Evolutionary conservation across 352 stramenopile species (phyloP).

Genomic region (Pythium folliculosum): DNA sequence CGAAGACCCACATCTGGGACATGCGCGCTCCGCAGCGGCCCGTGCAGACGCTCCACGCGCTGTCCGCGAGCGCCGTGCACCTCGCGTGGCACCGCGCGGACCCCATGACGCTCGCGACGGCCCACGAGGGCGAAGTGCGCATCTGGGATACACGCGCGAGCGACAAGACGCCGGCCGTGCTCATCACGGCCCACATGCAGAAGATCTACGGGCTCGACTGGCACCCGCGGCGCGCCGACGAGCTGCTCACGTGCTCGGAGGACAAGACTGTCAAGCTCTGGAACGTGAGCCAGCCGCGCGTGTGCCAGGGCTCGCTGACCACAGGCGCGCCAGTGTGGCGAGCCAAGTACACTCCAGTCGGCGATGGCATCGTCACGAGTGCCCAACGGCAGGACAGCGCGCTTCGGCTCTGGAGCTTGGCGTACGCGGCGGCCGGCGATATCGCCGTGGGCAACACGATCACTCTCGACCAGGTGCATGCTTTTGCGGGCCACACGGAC

Average conservation of each 20-base stretch:
- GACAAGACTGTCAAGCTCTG: constrained; percentile 88
- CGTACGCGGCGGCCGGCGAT: constrained; percentile 24
- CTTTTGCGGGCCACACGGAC: constrained; percentile 64
- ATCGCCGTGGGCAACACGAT: constrained; percentile 10
- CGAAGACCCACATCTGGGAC: constrained; percentile 84
- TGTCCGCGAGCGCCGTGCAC: constrained; percentile 67
- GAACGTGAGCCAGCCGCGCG: constrained; percentile 63
- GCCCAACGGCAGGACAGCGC: constrained; percentile 63
- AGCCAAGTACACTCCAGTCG: constrained; percentile 79
- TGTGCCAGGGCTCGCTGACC: constrained; percentile 61
- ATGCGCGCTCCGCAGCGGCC: constrained; percentile 68
- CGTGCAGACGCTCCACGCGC: constrained; percentile 68
- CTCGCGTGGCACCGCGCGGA: constrained; percentile 82
- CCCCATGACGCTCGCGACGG: constrained; percentile 65
- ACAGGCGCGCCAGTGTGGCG: constrained; percentile 68
- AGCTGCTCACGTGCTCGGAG: constrained; percentile 85
- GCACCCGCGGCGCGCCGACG: constrained; percentile 73
- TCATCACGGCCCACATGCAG: constrained; percentile 83
- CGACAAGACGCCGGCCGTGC: constrained; percentile 48
- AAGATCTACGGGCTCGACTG: constrained; percentile 85
- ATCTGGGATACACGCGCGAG: constrained; percentile 75
- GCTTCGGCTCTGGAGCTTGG: constrained; percentile 68
- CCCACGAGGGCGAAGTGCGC: constrained; percentile 77
- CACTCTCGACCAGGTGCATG: constrained; percentile 51
- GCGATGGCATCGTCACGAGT: constrained; percentile 79